Percentiles rank a stretch among this genome's conserved stretches.
Conservation (phyloP, 1,284 basidiomycete genomes). For the Blastosporella zonata region DNA sequence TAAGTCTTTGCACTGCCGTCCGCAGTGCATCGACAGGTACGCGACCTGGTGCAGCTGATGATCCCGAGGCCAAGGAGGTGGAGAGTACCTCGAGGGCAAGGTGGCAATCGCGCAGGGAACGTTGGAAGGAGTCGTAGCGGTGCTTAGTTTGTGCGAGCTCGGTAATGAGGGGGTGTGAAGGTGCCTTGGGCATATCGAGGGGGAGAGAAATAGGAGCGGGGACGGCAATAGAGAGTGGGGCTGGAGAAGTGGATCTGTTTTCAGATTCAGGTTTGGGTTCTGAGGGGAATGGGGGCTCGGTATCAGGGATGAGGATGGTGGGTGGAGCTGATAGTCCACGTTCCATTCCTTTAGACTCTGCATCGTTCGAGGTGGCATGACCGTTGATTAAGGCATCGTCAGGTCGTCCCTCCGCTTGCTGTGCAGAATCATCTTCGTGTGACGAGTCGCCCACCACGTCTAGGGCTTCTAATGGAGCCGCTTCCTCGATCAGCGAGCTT, state of each 20-base stretch:
- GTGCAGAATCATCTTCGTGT: not conserved
- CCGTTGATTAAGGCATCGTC: not conserved
- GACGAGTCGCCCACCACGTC: not conserved
- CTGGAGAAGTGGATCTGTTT: not conserved
- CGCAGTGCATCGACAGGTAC: conserved; percentile 40
- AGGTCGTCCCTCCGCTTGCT: not conserved
- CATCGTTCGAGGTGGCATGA: not conserved
- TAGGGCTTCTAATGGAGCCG: not conserved
- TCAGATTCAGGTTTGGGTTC: not conserved
- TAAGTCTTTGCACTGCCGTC: conserved; percentile 63
- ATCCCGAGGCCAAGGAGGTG: conserved; percentile 23
- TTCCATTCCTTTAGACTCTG: not conserved
- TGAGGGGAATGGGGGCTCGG: no score
- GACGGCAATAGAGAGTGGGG: not conserved
- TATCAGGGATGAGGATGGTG: not conserved
- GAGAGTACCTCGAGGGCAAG: conserved; percentile 59
- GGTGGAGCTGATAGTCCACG: not conserved
- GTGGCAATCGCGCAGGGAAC: conserved; percentile 67
- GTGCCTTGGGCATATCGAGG: conserved; percentile 1
- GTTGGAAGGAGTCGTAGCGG: conserved; percentile 63
- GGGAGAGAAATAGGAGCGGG: not conserved
- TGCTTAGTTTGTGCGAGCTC: conserved; percentile 42
- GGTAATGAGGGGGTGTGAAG: conserved; percentile 38
- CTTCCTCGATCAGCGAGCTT: not conserved
- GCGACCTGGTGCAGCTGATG: conserved; percentile 10